Evolutionary conservation across 768 basidiomycete genomes (phyloP).

Genomic region (Fistulinella prunicolor): DNA sequence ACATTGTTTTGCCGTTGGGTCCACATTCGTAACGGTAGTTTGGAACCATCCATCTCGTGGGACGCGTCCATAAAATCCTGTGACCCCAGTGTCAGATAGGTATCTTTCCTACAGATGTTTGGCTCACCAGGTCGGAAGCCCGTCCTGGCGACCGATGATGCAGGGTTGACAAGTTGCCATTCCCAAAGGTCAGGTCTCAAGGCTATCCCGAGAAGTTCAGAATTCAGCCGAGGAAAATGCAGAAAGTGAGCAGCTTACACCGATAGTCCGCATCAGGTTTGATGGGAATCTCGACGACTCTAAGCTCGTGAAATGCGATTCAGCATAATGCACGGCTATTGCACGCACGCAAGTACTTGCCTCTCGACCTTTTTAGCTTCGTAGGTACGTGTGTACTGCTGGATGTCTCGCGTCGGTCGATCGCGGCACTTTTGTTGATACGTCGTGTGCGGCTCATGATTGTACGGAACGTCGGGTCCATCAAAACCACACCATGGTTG

Average conservation of each 20-base stretch:
- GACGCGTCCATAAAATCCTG: slow-evolving; percentile 60
- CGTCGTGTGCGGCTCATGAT: slow-evolving; percentile 33
- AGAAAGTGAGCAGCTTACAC: slow-evolving; percentile 34
- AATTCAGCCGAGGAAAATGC: neutral
- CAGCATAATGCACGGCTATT: neutral
- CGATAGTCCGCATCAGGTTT: slow-evolving; percentile 60
- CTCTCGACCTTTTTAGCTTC: slow-evolving; percentile 52
- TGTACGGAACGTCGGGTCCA: slow-evolving; percentile 30
- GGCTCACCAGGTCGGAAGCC: slow-evolving; percentile 51
- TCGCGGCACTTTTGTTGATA: slow-evolving; percentile 49
- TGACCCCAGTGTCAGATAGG: slow-evolving; percentile 4
- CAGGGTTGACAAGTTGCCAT: slow-evolving; percentile 60
- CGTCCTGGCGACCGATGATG: slow-evolving; percentile 50
- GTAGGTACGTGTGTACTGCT: slow-evolving; percentile 64
- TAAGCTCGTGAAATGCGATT: slow-evolving; percentile 23
- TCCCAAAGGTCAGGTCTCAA: slow-evolving; percentile 47
- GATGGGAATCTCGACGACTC: slow-evolving; percentile 61
- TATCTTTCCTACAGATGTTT: neutral
- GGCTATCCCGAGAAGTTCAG: neutral
- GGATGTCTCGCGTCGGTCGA: slow-evolving; percentile 48
- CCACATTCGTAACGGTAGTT: slow-evolving; percentile 76
- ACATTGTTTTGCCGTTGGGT: slow-evolving; percentile 76
- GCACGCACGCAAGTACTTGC: slow-evolving; percentile 33
- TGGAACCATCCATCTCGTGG: slow-evolving; percentile 55
- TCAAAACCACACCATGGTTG: slow-evolving; percentile 33